Base-by-base conservation (phyloP, 768 basidiomycete species). In the Leccinum rimulosum region DNA sequence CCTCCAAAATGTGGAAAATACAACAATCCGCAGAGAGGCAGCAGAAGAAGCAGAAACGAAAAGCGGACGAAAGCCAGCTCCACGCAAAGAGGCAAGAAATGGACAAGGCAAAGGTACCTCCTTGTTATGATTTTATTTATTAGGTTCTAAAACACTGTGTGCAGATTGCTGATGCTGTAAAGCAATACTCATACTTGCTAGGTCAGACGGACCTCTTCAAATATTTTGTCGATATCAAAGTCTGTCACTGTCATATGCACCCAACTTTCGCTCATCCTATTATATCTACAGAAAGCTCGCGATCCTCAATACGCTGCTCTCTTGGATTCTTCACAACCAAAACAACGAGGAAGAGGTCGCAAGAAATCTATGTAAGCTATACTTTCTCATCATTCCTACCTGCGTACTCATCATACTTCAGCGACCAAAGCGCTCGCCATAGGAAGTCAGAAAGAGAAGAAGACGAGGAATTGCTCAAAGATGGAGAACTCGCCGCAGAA, bases 161-260 rank as follows among this genome's bases (percentile, higher is more conserved):
- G 22, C 64, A 98, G 93, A 82, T 95, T 43, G 77, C 92, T 19
- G 95, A 98, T 69, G 93, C 95, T 10, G 91, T 98, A 61, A 98
- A 98, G 73, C 88, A 95, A 17, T 98, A 98, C 70, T 92, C 91
- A 2, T 98, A 98, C 74, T 84, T 98, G n/a, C 82, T 99, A 2
- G 97, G 97, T 8, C 95, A 99, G 73, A 98, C 96, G 0, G 97
- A 98, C 64, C 80, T 98, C 19, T 99, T 99, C 80, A 93, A 94
- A 66, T 96, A 98, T 73, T 98, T 98, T 70, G 92, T 98, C 7
- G 94, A 98, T 71, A 88, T 98, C 74, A 97, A 97, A 83, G 93
- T 91, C 22, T 28, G 79, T 62, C 47, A 5, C 54, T 15, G 19
- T 35, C 36, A 10, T 22, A 5, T 30, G 9, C 19, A 6, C 14